Conservation (phyloP, 345 rosid species). For the Brassica incana region DNA sequence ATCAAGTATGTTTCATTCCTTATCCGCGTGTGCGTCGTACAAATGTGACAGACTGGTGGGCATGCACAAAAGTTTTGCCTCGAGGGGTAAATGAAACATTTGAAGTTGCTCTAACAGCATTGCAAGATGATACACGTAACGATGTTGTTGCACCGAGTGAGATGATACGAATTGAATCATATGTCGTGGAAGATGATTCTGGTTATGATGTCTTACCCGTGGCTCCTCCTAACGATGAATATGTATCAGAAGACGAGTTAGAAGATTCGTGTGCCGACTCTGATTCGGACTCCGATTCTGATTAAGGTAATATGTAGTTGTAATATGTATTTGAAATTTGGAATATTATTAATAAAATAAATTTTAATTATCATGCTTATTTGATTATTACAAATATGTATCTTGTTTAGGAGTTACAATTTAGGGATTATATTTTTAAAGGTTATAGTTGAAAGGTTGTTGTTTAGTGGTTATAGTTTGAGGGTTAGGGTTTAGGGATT, state of each 20-base stretch:
- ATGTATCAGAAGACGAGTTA: background rate
- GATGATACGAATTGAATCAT: no score
- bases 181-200: background rate
- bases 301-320: background rate
- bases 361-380: background rate
- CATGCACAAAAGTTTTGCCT: background rate
- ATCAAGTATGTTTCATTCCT: background rate
- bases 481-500: background rate
- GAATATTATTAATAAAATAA: background rate
- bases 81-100: background rate
- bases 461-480: background rate
- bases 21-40: background rate
- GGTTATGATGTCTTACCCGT: background rate
- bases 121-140: background rate
- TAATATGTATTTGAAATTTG: background rate
- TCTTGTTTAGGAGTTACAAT: no score
- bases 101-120: background rate
- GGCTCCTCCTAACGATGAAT: background rate
- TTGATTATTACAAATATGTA: background rate
- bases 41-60: background rate
- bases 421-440: no score
- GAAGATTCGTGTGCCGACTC: background rate
- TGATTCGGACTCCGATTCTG: background rate
- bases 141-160: background rate
- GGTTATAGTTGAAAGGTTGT: no score